Evolutionary conservation across 345 rosid genomes (phyloP).

Genomic region (Arabidopsis suecica): DNA sequence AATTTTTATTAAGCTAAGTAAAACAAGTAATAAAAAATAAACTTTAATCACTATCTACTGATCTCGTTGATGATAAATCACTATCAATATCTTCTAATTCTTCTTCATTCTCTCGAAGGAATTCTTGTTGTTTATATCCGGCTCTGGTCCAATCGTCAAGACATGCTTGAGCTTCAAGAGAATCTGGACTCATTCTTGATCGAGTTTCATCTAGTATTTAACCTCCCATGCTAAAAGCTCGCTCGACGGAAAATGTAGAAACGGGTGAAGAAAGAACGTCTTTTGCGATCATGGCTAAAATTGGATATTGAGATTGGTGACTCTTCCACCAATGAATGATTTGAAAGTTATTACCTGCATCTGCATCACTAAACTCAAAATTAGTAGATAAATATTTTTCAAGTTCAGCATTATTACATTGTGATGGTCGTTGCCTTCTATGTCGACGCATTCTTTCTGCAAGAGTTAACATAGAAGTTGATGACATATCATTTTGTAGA

Average conservation of each 20-base stretch:
- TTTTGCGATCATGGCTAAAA: conserved; percentile 2
- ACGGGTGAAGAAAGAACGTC: neutral
- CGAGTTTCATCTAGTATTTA: neutral
- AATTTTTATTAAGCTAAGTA: too few species aligned
- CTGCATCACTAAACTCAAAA: conserved; percentile 20
- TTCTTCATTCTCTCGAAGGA: neutral
- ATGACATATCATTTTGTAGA: neutral
- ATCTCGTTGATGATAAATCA: neutral
- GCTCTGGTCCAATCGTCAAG: neutral
- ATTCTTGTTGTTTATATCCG: neutral
- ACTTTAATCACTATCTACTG: neutral
- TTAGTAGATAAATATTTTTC: neutral
- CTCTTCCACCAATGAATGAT: neutral
- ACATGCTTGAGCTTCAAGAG: neutral
- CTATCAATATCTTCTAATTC: neutral
- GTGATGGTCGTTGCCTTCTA: conserved; percentile 12
- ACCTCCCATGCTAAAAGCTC: neutral
- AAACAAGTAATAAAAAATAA: too few species aligned
- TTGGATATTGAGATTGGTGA: neutral
- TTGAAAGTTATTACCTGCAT: conserved; percentile 1
- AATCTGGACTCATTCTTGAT: neutral
- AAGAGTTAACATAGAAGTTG: neutral
- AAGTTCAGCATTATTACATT: conserved; percentile 6
- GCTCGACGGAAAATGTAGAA: neutral
- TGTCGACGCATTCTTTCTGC: neutral